Base-by-base conservation (phyloP, 805 yeast species). In the Debaryomyces castellii region DNA sequence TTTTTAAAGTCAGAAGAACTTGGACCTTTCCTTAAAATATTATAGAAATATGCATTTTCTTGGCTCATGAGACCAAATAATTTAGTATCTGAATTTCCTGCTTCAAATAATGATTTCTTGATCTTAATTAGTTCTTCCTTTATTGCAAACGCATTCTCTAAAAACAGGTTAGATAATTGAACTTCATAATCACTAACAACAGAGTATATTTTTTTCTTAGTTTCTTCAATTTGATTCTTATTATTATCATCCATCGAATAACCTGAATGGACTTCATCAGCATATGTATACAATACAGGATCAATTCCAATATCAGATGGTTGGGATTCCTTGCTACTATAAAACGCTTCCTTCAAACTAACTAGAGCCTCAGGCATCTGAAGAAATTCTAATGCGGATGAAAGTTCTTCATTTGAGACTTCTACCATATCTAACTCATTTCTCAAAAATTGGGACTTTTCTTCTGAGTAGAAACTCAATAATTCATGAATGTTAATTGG, bases 401-500 rank as follows among this genome's bases (percentile, higher is more conserved):
- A 64, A 40, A 86, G 74, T 58, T 91, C 94, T 62, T 88, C 87
- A 56, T 89, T 81, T 0, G 96, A 85, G 8, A 90, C 77, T 46
- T 87, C 91, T 18, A 82, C 77, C 48, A 76, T 76, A 49, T 91
- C 97, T 38, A 83, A 74, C 57, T 89, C 90, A 36, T 71, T 75
- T 56, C 98, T 77, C 39, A 89, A 64, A 30, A 88, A 66, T 51
- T 78, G 82, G 0, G 96, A 92, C 63, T 89, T 87, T 60, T 88
- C 90, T 60, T 92, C 99, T 0, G 96, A 86, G 62, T 94, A 94
- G 51, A 83, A 73, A 50, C 96, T 88, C 43, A 89, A 80, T 54
- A 87, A 82, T 64, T 92, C 96, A 59, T 90, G 96, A 16, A 92
- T 89, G 27, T 83, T 80, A 58, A 90, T 73, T 2, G 98, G 98